Evolutionary conservation across 2,329 filamentous ascomycete species (phyloP), one percentile per base, ranked within the genome.

Genomic region (Trichothecium roseum): DNA sequence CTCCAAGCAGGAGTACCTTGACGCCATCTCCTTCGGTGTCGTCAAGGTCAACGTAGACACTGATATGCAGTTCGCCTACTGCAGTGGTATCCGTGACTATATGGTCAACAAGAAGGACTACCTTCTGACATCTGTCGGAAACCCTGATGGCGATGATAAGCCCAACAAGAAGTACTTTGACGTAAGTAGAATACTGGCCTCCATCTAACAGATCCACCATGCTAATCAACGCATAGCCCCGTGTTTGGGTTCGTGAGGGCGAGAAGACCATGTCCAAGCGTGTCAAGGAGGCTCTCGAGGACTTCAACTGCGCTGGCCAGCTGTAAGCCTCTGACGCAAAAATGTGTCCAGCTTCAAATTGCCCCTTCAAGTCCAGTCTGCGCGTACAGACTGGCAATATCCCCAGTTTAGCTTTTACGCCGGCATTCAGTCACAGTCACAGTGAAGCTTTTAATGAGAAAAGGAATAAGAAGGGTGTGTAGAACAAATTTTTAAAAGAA

Each of bases 21-120:
- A 86, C 52, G 89, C 88, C 57, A 95, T 95, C 64, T 68, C 69
- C 58, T 83, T 89, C 64, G 91, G 91, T 72, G 89, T 98, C 51
- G 82, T 95, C 70, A 98, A 98, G 81, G 91, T 98, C 68, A 98
- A 98, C 73, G 73, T 98, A 53, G 91, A 98, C 68, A 98, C 91
- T 34, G 91, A 98, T 59, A 76, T 96, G 66, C 89, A 96, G 73
- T 94, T 79, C 64, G 88, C 89, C 40, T 98, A 96, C 75, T 74
- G 91, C 48, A 68, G 68, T 43, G 91, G 91, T 67, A 83, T 96
- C 69, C 84, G 91, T 45, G 89, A 98, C 69, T 98, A 87, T 72
- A 74, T 96, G 59, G 64, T 86, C 55, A 83, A 78, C 62, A 95
- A 95, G 77, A 88, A 94, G 69, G 89, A 94, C 53, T 98, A 96